phyloP scores from a whole-genome alignment of 208 protist genomes.

The Leishmania aethiopica region DNA sequence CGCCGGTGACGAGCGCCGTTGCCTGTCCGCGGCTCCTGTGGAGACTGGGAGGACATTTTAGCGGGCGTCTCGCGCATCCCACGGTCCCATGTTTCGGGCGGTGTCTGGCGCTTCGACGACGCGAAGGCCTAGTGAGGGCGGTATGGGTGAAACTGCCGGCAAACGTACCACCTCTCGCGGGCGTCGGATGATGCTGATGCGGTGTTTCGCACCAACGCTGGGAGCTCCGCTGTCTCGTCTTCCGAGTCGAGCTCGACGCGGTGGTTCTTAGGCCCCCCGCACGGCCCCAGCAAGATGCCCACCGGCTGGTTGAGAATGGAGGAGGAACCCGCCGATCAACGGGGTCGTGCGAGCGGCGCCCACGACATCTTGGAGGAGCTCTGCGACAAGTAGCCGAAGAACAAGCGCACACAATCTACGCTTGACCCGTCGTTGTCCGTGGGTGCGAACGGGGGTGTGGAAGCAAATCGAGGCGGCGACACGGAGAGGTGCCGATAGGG shows the following conservation, averaged over 20 bases:
- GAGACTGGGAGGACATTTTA: conserved; percentile 60
- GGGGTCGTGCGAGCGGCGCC: neutral
- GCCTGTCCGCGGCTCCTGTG: conserved; percentile 61
- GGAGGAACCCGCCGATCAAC: neutral
- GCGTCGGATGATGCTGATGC: conserved; percentile 8
- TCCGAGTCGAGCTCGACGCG: conserved; percentile 8
- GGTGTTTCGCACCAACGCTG: neutral
- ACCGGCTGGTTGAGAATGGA: conserved; percentile 1
- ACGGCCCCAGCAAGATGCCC: conserved; percentile 19
- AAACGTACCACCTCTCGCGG: conserved; percentile 4
- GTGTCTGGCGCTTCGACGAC: conserved; percentile 43
- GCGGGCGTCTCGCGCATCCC: conserved; percentile 53
- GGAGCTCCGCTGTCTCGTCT: neutral
- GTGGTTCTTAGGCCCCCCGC: conserved; percentile 7
- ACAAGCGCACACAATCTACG: neutral
- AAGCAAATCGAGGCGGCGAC: neutral
- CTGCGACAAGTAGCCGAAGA: neutral
- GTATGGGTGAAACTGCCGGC: conserved; percentile 12
- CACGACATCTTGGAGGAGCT: conserved; percentile 15
- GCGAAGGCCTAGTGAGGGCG: conserved; percentile 22
- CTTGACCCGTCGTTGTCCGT: neutral
- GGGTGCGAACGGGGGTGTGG: neutral
- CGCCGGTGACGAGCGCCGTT: conserved; percentile 50
- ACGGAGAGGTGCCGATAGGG: conserved; percentile 22
- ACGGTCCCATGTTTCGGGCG: conserved; percentile 44